phyloP scores from a whole-genome alignment of 2,329 filamentous ascomycete species.

The Phaeoacremonium minimum region DNA sequence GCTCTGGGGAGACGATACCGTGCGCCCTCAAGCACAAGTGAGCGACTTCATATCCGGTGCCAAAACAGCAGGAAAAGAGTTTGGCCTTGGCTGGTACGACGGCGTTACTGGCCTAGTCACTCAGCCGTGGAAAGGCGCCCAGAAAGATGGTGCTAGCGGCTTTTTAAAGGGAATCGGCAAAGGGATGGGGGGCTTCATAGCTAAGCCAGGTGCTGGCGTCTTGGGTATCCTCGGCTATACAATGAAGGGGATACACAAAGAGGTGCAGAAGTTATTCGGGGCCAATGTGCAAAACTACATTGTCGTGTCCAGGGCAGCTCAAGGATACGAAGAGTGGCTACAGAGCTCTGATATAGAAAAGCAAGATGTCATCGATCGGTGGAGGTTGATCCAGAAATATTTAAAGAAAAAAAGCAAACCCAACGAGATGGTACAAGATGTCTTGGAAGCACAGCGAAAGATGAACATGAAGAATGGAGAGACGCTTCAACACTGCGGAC shows the following conservation, averaged over 20 bases:
- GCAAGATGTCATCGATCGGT: conserved; percentile 5
- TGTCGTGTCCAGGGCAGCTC: conserved; percentile 6
- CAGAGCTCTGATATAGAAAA: conserved; percentile 5
- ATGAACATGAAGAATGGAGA: conserved; percentile 12
- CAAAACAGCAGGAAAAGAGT: conserved; percentile 69
- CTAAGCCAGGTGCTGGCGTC: conserved; percentile 51
- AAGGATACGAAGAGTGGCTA: conserved; percentile 8
- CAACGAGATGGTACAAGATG: conserved; percentile 14
- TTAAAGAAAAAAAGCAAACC: conserved; percentile 10
- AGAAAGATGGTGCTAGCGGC: conserved; percentile 44
- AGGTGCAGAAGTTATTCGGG: conserved; percentile 1
- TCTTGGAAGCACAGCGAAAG: conserved; percentile 16
- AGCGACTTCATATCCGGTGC: conserved; percentile 70
- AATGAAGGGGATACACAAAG: conserved; percentile 2
- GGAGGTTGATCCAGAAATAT: conserved; percentile 12
- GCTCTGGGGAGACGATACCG: conserved; percentile 74
- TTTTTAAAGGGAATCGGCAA: conserved; percentile 75
- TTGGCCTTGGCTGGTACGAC: conserved; percentile 72
- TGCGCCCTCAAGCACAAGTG: conserved; percentile 71
- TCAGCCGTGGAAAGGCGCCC: conserved; percentile 61
- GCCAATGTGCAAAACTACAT: conserved; percentile 7
- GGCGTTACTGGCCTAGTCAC: conserved; percentile 75
- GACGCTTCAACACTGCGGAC: conserved; percentile 9
- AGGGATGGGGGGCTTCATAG: conserved; percentile 71
- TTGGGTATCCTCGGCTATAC: background rate